phyloP scores from a whole-genome alignment of 179 eudicot genomes.

The Patellifolia procumbens region DNA sequence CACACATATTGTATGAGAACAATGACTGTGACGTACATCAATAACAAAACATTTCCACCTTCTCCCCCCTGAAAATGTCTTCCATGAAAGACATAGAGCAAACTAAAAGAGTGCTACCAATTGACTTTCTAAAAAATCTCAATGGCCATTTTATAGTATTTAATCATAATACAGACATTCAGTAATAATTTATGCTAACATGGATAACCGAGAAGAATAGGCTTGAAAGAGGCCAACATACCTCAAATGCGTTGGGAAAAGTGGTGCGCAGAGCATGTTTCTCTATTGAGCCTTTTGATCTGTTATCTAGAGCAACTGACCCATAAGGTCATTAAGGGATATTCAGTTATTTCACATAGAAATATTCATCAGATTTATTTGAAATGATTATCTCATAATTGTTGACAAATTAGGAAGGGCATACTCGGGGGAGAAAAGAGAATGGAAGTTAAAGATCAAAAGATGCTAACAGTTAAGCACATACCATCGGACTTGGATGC shows the following conservation, averaged over 20 bases:
- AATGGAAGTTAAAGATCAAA: not conserved
- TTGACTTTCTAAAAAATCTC: not conserved
- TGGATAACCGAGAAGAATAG: not conserved
- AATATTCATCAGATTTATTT: not conserved
- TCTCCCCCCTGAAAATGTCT: not conserved
- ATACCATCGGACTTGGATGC: conserved; percentile 39
- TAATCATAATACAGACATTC: not conserved
- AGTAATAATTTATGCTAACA: not conserved
- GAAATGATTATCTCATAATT: not conserved
- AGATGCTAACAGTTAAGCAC: conserved; percentile 17
- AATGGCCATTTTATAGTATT: not conserved
- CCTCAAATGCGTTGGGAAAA: conserved; percentile 45
- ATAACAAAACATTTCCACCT: not conserved
- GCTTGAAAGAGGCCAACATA: conserved; percentile 10
- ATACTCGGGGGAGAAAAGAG: not conserved
- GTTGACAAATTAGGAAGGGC: not conserved
- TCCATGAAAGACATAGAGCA: not conserved
- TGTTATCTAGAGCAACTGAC: conserved; percentile 29
- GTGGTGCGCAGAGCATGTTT: conserved; percentile 35
- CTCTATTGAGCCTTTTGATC: conserved; percentile 31
- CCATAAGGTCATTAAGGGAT: conserved; percentile 9
- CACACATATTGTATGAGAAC: not conserved
- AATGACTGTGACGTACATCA: not conserved
- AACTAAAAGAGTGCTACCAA: not conserved
- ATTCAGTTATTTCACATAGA: not conserved